phyloP scores from a whole-genome alignment of 805 yeast genomes.

The Nakazawaea holstii region DNA sequence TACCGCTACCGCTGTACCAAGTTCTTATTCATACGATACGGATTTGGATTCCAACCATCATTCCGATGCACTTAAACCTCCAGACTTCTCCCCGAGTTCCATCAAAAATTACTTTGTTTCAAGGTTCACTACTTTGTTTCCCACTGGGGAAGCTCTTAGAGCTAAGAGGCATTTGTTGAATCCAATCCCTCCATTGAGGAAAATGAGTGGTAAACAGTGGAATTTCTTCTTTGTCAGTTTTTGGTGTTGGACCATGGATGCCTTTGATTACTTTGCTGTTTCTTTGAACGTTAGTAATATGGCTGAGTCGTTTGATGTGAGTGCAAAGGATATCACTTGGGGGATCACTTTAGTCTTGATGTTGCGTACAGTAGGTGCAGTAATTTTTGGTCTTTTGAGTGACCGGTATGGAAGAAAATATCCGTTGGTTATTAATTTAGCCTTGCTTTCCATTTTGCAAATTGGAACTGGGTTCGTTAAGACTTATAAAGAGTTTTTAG shows the following conservation, averaged over 20 bases:
- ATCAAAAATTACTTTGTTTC: constrained; percentile 15
- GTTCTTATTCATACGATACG: no score
- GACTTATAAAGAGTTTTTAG: constrained; percentile 54
- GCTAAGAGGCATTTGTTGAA: constrained; percentile 22
- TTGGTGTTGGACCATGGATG: constrained; percentile 67
- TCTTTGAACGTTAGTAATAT: constrained; percentile 48
- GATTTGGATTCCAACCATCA: no score
- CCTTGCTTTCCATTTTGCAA: constrained; percentile 49
- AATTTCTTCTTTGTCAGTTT: constrained; percentile 54
- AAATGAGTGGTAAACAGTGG: constrained; percentile 42
- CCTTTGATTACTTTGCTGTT: constrained; percentile 65
- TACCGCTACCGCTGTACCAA: no score
- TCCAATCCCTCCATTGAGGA: constrained; percentile 37
- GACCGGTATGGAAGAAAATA: constrained; percentile 66
- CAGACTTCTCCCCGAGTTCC: no score
- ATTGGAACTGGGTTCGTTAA: constrained; percentile 63
- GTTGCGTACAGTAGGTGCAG: constrained; percentile 69
- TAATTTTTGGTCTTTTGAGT: constrained; percentile 55
- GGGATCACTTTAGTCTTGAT: constrained; percentile 68
- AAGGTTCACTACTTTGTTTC: constrained; percentile 44
- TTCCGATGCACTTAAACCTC: no score
- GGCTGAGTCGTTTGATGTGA: constrained; percentile 39
- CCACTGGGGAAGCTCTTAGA: constrained; percentile 28
- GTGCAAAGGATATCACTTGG: constrained; percentile 56
- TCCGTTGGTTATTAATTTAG: constrained; percentile 52